Conservation (phyloP, 441 rosid genomes). For the Pelargonium cotyledonis region DNA sequence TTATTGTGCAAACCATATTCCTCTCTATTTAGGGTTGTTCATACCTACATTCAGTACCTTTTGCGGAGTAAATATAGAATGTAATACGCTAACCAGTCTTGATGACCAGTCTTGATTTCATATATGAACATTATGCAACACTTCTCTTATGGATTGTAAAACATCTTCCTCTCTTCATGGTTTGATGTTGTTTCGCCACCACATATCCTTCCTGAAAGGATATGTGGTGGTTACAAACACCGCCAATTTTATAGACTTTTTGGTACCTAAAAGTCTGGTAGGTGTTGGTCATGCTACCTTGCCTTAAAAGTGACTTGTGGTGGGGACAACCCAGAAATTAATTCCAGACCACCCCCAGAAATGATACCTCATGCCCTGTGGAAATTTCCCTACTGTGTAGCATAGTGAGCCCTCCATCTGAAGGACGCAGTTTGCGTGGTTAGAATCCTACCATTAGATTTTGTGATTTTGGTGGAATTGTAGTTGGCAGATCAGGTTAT, state of each 20-base stretch:
- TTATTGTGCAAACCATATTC: conserved; percentile 17
- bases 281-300: neutral
- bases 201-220: neutral
- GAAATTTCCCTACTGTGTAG: neutral
- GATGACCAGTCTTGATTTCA: neutral
- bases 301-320: neutral
- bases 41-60: neutral
- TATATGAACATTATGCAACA: neutral
- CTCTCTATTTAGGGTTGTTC: neutral
- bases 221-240: neutral
- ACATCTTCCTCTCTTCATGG: neutral
- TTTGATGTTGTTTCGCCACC: neutral
- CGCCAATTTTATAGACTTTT: too few species aligned
- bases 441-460: neutral
- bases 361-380: neutral
- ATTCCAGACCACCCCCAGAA: neutral
- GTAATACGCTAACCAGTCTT: neutral
- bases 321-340: neutral
- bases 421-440: neutral
- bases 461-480: neutral
- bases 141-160: neutral
- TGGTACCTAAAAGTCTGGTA: too few species aligned
- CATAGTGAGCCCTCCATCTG: neutral
- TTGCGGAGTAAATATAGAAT: neutral
- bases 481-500: neutral